phyloP scores from a whole-genome alignment of 2,329 filamentous ascomycete genomes.

The Hypoxylon rubiginosum region DNA sequence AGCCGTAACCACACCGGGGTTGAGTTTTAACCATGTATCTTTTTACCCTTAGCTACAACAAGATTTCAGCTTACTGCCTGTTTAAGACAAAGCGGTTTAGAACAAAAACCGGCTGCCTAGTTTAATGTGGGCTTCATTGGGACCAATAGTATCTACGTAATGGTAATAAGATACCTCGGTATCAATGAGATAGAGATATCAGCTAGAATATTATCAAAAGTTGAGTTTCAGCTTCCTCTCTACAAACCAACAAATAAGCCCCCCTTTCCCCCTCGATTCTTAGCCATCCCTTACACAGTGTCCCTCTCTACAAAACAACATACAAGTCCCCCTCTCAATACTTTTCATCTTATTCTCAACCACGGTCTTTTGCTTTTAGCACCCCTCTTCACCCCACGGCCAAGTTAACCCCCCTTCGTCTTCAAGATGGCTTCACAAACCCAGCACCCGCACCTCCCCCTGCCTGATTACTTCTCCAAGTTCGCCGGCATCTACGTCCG shows the following conservation, averaged over 20 bases:
- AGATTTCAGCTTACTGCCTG: neutral
- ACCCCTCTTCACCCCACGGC: conserved; percentile 7
- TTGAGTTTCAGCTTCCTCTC: conserved; percentile 4
- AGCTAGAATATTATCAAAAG: neutral
- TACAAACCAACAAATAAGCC: conserved; percentile 17
- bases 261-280: conserved; percentile 14
- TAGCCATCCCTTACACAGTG: neutral
- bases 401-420: conserved; percentile 15
- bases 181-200: too few relatives aligned
- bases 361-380: conserved; percentile 5
- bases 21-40: too few relatives aligned
- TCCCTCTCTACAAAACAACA: too few relatives aligned
- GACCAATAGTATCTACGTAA: too few relatives aligned
- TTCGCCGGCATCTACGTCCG: conserved; percentile 48
- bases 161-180: too few relatives aligned
- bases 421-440: conserved; percentile 39
- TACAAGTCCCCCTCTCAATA: too few relatives aligned
- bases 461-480: conserved; percentile 52
- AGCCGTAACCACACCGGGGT: too few relatives aligned
- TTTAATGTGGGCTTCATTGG: conserved; percentile 4
- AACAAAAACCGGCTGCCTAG: neutral
- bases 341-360: conserved; percentile 12
- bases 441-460: conserved; percentile 44
- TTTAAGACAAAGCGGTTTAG: neutral
- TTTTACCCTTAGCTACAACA: too few relatives aligned